Conservation (phyloP, 768 basidiomycete species). For the Porphyrellus cyaneotinctus region DNA sequence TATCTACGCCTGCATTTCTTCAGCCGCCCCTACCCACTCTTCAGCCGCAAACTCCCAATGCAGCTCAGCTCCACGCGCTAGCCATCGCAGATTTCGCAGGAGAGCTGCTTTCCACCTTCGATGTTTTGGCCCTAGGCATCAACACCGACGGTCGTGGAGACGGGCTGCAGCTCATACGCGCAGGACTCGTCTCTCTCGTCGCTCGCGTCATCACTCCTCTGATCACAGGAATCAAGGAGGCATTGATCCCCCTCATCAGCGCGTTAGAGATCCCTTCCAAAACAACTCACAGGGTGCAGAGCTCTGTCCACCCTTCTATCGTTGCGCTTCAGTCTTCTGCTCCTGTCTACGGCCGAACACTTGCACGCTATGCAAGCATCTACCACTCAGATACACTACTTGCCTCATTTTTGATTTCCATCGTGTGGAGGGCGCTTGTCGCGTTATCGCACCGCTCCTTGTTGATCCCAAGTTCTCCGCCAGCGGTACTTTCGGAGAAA, state of each 20-base stretch:
- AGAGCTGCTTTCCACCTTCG: conserved; percentile 69
- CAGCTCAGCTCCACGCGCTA: conserved; percentile 69
- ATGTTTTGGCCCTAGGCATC: conserved; percentile 57
- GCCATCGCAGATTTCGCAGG: conserved; percentile 66
- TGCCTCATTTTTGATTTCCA: conserved; percentile 67
- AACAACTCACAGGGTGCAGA: conserved; percentile 17
- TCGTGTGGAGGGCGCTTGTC: conserved; percentile 72
- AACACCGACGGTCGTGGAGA: conserved; percentile 63
- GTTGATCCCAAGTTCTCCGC: conserved; percentile 39
- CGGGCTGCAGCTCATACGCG: conserved; percentile 64
- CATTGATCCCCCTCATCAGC: conserved; percentile 58
- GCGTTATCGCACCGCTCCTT: conserved; percentile 61
- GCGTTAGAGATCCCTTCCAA: conserved; percentile 51
- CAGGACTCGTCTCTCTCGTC: conserved; percentile 65
- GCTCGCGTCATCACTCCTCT: conserved; percentile 64
- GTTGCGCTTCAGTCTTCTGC: conserved; percentile 52
- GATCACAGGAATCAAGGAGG: conserved; percentile 55
- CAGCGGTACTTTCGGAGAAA: conserved; percentile 33
- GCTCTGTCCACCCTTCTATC: conserved; percentile 53
- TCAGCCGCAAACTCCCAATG: conserved; percentile 51
- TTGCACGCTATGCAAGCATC: conserved; percentile 53
- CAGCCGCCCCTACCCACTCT: conserved; percentile 46
- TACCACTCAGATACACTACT: conserved; percentile 55
- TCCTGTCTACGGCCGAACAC: conserved; percentile 57
- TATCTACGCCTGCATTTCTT: conserved; percentile 62